These are phyloP conservation scores for Botrytis pseudocinerea DNA, from an alignment of 2,329 filamentous ascomycete species.

Conservation along the genomic window DNA sequence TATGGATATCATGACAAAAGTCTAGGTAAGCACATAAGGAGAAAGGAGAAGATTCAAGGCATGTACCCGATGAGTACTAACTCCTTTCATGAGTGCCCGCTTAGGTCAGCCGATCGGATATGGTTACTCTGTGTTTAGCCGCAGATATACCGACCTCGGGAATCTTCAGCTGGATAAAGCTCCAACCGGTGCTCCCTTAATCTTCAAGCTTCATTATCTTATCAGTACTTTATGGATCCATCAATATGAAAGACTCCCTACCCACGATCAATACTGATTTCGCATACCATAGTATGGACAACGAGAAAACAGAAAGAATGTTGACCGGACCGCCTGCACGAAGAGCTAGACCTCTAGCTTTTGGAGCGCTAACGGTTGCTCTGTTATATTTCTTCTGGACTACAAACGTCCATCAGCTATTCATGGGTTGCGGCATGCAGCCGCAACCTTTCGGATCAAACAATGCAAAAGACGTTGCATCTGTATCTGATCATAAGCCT, in stretches of 20 bases:
- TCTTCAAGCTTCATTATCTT: background rate
- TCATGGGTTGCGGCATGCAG: slow-evolving; percentile 13
- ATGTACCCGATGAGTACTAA: background rate
- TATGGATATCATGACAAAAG: background rate
- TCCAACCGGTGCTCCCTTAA: background rate
- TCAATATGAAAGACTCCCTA: slow-evolving; percentile 27
- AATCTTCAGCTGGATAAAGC: background rate
- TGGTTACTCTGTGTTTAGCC: background rate
- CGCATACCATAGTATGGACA: slow-evolving; percentile 27
- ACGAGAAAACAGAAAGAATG: slow-evolving; percentile 30
- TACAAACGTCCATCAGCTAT: slow-evolving; percentile 16
- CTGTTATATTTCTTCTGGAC: slow-evolving; percentile 34
- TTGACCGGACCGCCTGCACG: slow-evolving; percentile 27
- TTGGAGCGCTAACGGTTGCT: slow-evolving; percentile 31
- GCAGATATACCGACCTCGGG: background rate
- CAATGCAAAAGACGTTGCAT: background rate
- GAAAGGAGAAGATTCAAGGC: background rate
- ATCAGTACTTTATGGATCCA: slow-evolving; percentile 21
- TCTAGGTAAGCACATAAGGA: slow-evolving; percentile 3
- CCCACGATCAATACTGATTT: slow-evolving; percentile 23
- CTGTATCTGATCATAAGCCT: slow-evolving; percentile 34
- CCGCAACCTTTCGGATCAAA: background rate
- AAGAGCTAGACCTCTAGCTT: slow-evolving; percentile 29
- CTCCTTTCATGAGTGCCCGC: background rate
- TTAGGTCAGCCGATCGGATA: slow-evolving; percentile 12